Evolutionary conservation across 2,329 filamentous ascomycete genomes (phyloP).

Genomic region (Aspergillus sp.): DNA sequence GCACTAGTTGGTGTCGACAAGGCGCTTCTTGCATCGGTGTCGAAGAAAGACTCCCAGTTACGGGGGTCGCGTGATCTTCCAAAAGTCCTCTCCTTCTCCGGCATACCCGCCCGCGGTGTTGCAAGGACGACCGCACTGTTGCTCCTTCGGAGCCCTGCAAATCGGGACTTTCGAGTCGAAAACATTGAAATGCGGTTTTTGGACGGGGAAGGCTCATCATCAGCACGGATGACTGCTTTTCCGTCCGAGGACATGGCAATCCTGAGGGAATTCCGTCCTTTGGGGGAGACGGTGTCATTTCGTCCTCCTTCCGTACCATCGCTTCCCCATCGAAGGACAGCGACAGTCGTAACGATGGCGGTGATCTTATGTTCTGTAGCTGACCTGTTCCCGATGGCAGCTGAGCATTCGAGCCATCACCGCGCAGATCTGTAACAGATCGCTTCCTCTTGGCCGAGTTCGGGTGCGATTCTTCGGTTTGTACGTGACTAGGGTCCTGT

Average conservation of each 20-base stretch:
- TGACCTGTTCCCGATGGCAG: slow-evolving; percentile 10
- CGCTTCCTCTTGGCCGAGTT: slow-evolving; percentile 29
- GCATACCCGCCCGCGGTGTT: slow-evolving; percentile 55
- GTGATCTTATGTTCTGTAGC: slow-evolving; percentile 22
- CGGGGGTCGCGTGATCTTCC: slow-evolving; percentile 82
- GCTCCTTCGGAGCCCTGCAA: slow-evolving; percentile 61
- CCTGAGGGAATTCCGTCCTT: slow-evolving; percentile 54
- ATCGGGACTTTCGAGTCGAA: slow-evolving; percentile 45
- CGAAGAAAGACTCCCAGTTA: slow-evolving; percentile 87
- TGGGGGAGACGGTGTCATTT: slow-evolving; percentile 38
- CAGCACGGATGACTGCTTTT: slow-evolving; percentile 76
- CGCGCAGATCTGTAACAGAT: slow-evolving; percentile 24
- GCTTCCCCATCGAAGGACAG: slow-evolving; percentile 38
- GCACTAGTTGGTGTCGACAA: slow-evolving; percentile 76
- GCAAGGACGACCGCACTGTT: slow-evolving; percentile 61
- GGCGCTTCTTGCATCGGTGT: slow-evolving; percentile 72
- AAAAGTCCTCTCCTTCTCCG: slow-evolving; percentile 46
- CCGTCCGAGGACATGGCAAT: slow-evolving; percentile 83
- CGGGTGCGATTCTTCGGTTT: slow-evolving; percentile 13
- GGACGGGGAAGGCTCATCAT: slow-evolving; percentile 65
- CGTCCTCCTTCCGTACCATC: slow-evolving; percentile 32
- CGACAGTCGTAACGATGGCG: slow-evolving; percentile 37
- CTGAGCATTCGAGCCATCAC: slow-evolving; percentile 6
- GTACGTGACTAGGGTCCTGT: slow-evolving; percentile 8
- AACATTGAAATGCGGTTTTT: slow-evolving; percentile 47